Base-by-base conservation (phyloP, 2,329 filamentous ascomycete genomes). In the Blastomyces percursus region DNA sequence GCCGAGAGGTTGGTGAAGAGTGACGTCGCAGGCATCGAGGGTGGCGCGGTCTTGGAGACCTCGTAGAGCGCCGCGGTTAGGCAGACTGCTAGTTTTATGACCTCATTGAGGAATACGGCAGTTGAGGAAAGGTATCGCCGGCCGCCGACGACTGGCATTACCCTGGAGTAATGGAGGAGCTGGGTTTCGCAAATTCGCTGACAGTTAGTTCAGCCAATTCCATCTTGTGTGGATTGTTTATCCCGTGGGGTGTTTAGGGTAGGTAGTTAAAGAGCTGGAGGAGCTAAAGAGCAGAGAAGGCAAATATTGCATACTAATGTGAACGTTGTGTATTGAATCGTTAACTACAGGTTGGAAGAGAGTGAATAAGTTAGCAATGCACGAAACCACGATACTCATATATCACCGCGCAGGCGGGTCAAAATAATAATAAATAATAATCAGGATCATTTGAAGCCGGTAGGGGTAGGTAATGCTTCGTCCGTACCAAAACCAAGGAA, bases 121-220 rank as follows among this genome's bases (percentile, higher is more conserved):
- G 94, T 97, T 51, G 92, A 96, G 48, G 93, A 87, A 69, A 94
- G 90, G 76, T 96, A 97, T 73, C 92, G 87, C 71, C 92, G 90
- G 67, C 91, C 90, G 72, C 87, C 86, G 11, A 84, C 81, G 11
- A 86, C 82, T n/a, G 91, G 89, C 92, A 96, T 96, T 64, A 95
- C 86, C 67, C 92, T 86, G 38, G 92, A 96, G 76, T 97, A 96
- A 78, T 96, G 93, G 82, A 96, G 89, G 62, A 96, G 83, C 90
- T 93, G 71, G 40, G n/a, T 14, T 64, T 27, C 35, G 19, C n/a
- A n/a, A 44, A 55, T 11, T 19, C 46, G 61, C 30, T 9, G 56
- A n/a, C 24, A 14, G 24, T 59, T 59, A 46, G 56, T 35, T 59
- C 48, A 48, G 55, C 38, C 51, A 40, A 27, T 57, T 24, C 54